These are phyloP conservation scores for Tilletiaria anomala DNA, from an alignment of 1,284 basidiomycete species.

Conservation along the genomic window DNA sequence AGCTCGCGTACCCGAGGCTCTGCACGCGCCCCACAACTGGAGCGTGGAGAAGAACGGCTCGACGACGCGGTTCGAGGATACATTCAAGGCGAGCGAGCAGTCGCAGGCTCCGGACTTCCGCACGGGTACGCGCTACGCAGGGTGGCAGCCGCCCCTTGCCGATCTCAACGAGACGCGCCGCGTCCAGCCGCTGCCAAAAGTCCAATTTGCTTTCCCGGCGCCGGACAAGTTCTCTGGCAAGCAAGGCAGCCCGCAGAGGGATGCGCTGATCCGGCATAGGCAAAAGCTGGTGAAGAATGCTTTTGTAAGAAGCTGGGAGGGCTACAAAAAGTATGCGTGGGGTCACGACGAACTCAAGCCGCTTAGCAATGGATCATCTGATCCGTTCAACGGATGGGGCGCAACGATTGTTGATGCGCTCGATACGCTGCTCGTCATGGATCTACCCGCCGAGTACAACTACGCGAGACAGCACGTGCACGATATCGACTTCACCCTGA, in stretches of 20 bases:
- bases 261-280: constrained; percentile 16
- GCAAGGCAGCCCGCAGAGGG: constrained; percentile 13
- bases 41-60: constrained; percentile 10
- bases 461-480: constrained; percentile 58
- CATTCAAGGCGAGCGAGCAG: constrained; percentile 15
- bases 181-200: constrained; percentile 8
- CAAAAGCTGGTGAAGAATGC: constrained; percentile 46
- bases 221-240: constrained; percentile 15
- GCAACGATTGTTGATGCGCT: constrained; percentile 56
- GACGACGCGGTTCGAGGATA: constrained; percentile 16
- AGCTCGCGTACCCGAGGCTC: constrained; percentile 9
- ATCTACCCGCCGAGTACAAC: constrained; percentile 59
- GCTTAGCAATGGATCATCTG: constrained; percentile 26
- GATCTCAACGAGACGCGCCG: constrained; percentile 4
- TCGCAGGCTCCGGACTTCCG: constrained; percentile 21
- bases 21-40: constrained; percentile 15
- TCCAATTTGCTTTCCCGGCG: constrained; percentile 24
- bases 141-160: constrained; percentile 25
- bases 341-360: constrained; percentile 51
- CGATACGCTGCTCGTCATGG: constrained; percentile 79
- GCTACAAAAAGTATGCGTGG: constrained; percentile 48
- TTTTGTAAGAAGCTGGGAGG: constrained; percentile 48
- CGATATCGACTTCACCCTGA: constrained; percentile 49
- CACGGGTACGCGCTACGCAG: constrained; percentile 7
- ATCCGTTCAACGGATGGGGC: constrained; percentile 54